Base-by-base conservation (phyloP, 164 flowering plant species). In the Liquidambar formosana region DNA sequence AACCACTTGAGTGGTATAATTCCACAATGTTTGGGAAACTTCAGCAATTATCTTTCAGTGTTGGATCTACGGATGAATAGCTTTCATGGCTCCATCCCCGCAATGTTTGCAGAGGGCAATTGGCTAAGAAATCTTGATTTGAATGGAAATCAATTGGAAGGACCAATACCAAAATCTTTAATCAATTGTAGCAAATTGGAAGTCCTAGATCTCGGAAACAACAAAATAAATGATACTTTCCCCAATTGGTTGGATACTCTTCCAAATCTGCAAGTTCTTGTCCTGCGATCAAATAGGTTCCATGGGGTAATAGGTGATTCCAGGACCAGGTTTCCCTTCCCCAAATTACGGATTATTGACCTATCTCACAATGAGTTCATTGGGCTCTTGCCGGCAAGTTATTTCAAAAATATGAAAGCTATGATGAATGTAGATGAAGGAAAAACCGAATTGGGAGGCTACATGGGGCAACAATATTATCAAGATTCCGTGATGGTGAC, bases 341-440 rank as follows among this genome's bases (percentile, higher is more conserved):
- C 68, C 14, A 26, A 48, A 0, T 28, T 73, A 5, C 15, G 58
- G 28, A 47, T 54, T 28, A 5, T 67, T 26, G 68, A 73, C 21
- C 61, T 73, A 10, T 63, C 52, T 19, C 15, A 10, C 22, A 73
- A 73, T 63, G 8, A 5, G 5, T 48, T 73, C 54, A 46, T 22
- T 16, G 72, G 69, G n/a, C 11, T 47, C 46, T 41, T 67, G 21
- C 72, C 71, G 22, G 8, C 48, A 28, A 52, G 12, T 16, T 52
- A 13, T 48, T 63, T 52, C 38, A 25, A 21, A 13, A 28, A 21
- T 56, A 57, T 22, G 5, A 56, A 33, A 21, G 48, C 28, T 4
- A 67, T 57, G 41, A 33, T 33, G 26, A 18, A 38, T 15, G 53
- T 14, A 5, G 28, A 15, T 23, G 26, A 41, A 22, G 38, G 18